Percentiles rank a stretch among this genome's conserved stretches.
Conservation (phyloP, 2,329 filamentous ascomycete genomes). For the Alternaria brassicicola region DNA sequence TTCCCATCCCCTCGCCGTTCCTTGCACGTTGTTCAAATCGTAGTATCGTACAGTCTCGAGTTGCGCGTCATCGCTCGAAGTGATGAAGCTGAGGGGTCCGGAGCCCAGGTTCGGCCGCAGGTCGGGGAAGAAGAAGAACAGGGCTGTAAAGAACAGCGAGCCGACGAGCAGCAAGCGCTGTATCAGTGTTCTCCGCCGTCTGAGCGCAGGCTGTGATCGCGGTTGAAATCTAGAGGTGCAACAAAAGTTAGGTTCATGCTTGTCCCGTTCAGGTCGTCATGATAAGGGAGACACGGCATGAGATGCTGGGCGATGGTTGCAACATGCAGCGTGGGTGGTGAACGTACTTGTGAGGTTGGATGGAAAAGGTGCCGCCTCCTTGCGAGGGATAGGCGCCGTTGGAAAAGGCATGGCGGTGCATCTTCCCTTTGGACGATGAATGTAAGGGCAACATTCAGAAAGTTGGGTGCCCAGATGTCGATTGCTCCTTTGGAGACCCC, state of each 20-base stretch:
- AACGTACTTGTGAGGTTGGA: conserved; percentile 84
- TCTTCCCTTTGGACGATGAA: conserved; percentile 66
- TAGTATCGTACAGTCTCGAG: conserved; percentile 97
- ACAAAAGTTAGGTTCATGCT: conserved; percentile 39
- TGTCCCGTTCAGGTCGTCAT: conserved; percentile 24
- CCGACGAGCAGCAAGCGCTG: conserved; percentile 67
- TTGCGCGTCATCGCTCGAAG: conserved; percentile 71
- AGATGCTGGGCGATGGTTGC: conserved; percentile 24
- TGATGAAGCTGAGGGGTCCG: conserved; percentile 72
- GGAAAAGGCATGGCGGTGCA: conserved; percentile 85
- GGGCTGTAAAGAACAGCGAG: conserved; percentile 62
- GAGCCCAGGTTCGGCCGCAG: conserved; percentile 67
- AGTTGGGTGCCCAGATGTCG: conserved; percentile 29
- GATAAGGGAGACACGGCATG: conserved; percentile 24
- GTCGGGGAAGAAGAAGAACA: conserved; percentile 78
- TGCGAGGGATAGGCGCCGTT: conserved; percentile 78
- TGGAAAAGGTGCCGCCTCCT: conserved; percentile 76
- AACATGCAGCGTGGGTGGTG: conserved; percentile 31
- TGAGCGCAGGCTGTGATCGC: conserved; percentile 73
- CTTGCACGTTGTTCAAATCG: conserved; percentile 88
- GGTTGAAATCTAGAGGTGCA: conserved; percentile 75
- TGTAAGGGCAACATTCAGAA: conserved; percentile 66
- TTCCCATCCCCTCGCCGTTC: conserved; percentile 93
- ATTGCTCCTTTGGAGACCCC: conserved; percentile 47
- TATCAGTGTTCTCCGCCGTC: conserved; percentile 75